Base-by-base conservation (phyloP, 257 asterid species). In the Plantago elongata region DNA sequence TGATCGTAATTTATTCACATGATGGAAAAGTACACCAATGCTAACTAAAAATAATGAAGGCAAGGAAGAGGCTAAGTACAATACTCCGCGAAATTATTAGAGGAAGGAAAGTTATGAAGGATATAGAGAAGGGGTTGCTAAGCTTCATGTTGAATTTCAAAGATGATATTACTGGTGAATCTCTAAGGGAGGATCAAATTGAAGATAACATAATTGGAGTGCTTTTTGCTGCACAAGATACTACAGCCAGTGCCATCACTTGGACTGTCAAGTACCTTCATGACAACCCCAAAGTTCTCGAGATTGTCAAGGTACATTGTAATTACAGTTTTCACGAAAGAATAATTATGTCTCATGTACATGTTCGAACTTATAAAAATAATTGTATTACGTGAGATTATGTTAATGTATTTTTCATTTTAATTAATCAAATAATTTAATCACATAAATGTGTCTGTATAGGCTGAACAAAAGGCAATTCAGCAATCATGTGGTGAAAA, bases 161-260 rank as follows among this genome's bases (percentile, higher is more conserved):
- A 63, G 82, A 78, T 62, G 86, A 77, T 0, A 77, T 22, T 22
- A 22, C 75, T 0, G 83, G 81, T 7, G 66, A 54, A 65, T 45
- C 42, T 22, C 78, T 91, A 30, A 77, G 71, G 9, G 90, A 82
- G 13, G 92, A 84, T 37, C 89, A 86, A 58, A 83, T 88, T 15
- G 85, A 85, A 3, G 98, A 91, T 54, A 91, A 90, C 73, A 79
- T 90, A 30, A 90, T 87, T 13, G 97, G 97, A 58, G 90, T 83
- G 11, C 82, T 90, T 13, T 90, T 90, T 37, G 97, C 97, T 0
- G 97, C 97, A 1, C 93, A 87, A 62, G 96, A 90, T 57, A 90
- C 97, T 0, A 90, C 96, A 0, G 95, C 96, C 0, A 90, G 87
- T 79, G 84, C 79, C 55, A 68, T 87, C 78, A 90, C 96, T 13